Evolutionary conservation across 2,329 filamentous ascomycete genomes (phyloP).

Genomic region (Phyllosticta citribraziliensis): DNA sequence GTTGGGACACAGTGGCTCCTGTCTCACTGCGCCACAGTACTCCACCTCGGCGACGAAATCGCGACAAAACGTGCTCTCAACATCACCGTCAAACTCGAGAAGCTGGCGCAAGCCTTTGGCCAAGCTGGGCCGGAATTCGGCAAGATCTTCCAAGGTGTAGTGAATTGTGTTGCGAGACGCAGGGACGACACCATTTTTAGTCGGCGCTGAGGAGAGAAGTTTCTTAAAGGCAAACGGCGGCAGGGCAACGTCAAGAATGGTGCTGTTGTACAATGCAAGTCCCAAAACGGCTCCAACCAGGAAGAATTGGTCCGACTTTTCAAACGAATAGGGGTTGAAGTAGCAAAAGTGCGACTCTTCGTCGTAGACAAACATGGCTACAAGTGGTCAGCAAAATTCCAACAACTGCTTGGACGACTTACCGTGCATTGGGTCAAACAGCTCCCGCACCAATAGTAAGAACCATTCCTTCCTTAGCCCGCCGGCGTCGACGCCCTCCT

Average conservation of each 20-base stretch:
- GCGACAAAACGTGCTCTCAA: conserved; percentile 68
- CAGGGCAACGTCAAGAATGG: conserved; percentile 78
- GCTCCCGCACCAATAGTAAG: conserved; percentile 72
- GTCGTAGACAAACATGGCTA: conserved; percentile 86
- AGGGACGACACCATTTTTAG: conserved; percentile 29
- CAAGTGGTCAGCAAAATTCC: not conserved
- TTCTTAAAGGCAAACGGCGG: conserved; percentile 87
- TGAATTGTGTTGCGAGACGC: conserved; percentile 36
- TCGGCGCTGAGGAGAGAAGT: conserved; percentile 66
- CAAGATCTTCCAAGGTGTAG: conserved; percentile 63
- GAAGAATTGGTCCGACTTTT: conserved; percentile 86
- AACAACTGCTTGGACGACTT: conserved; percentile 22
- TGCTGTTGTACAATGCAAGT: conserved; percentile 89
- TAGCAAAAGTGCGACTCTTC: conserved; percentile 87
- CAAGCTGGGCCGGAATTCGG: conserved; percentile 67
- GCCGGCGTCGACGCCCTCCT: conserved; percentile 86
- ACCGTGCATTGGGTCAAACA: conserved; percentile 88
- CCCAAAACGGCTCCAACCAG: conserved; percentile 80
- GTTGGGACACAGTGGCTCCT: conserved; percentile 61
- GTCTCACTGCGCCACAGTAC: conserved; percentile 59
- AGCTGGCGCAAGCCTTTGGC: conserved; percentile 67
- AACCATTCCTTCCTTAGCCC: conserved; percentile 94
- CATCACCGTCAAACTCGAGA: conserved; percentile 75
- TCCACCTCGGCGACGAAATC: conserved; percentile 73
- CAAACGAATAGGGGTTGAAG: conserved; percentile 83